These are phyloP conservation scores for Amaranthus palmeri DNA, from an alignment of 148 eudicot species.

Conservation along the genomic window DNA sequence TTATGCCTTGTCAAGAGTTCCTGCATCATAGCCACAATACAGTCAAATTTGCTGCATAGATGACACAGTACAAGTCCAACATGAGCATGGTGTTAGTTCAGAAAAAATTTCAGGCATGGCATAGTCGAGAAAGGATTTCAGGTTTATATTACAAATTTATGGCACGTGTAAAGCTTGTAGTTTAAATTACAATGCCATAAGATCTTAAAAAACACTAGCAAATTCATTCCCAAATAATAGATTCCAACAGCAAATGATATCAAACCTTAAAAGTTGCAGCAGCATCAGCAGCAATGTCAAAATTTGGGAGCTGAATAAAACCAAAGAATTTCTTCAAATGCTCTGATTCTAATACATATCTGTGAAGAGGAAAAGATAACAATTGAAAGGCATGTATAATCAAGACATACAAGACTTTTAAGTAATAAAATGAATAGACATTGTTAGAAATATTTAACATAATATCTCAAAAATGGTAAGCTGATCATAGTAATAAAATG, in stretches of 20 bases:
- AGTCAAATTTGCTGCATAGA: neutral
- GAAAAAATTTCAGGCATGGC: neutral
- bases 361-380: conserved; percentile 23
- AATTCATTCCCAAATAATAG: neutral
- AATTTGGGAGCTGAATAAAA: conserved; percentile 89
- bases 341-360: conserved; percentile 86
- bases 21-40: conserved; percentile 43
- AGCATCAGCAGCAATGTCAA: conserved; percentile 98
- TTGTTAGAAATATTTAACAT: neutral
- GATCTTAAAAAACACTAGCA: neutral
- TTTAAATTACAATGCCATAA: neutral
- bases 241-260: conserved; percentile 12
- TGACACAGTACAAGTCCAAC: neutral
- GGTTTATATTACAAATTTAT: neutral
- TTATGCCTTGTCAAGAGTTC: conserved; percentile 96
- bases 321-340: conserved; percentile 88
- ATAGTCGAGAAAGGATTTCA: neutral
- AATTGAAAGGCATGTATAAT: neutral
- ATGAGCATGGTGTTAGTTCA: neutral
- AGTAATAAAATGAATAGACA: neutral
- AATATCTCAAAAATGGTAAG: neutral
- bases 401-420: neutral
- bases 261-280: conserved; percentile 92
- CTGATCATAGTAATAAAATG: neutral
- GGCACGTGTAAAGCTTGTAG: neutral